Evolutionary conservation across 116 monocot species (phyloP).

Genomic region (Zostera marina): DNA sequence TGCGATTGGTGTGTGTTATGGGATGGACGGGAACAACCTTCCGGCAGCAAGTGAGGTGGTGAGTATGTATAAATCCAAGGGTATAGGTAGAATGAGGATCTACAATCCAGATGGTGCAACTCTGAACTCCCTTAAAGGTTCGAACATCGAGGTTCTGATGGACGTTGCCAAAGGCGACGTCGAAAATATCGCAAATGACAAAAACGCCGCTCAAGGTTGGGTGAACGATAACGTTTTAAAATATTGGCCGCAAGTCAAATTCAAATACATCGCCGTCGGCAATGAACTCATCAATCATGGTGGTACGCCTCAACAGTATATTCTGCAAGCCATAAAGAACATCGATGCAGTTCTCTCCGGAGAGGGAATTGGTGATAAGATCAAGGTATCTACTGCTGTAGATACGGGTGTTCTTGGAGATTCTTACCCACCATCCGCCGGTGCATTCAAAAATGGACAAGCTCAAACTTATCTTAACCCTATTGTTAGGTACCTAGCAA

Average conservation of each 20-base stretch:
- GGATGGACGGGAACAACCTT: conserved; percentile 42
- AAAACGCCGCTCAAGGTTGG: conserved; percentile 28
- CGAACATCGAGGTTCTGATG: conserved; percentile 22
- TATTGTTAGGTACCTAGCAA: neutral
- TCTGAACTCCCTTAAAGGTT: too few species aligned
- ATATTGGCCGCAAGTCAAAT: conserved; percentile 16
- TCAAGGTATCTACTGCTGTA: conserved; percentile 32
- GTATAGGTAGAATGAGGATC: conserved; percentile 31
- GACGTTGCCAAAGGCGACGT: conserved; percentile 29
- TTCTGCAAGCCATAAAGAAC: conserved; percentile 56
- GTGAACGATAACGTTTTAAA: conserved; percentile 28
- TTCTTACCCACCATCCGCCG: conserved; percentile 1
- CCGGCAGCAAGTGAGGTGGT: conserved; percentile 24
- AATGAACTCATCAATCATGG: conserved; percentile 52
- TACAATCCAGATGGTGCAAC: conserved; percentile 22
- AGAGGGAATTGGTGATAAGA: conserved; percentile 4
- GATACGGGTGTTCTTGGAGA: conserved; percentile 8
- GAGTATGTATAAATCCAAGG: conserved; percentile 21
- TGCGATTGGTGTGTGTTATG: conserved; percentile 39
- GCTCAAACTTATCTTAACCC: neutral
- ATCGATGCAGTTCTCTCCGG: conserved; percentile 19
- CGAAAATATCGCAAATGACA: conserved; percentile 10
- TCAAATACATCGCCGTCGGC: conserved; percentile 42
- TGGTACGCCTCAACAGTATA: conserved; percentile 7
- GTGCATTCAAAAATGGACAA: neutral